Conservation (phyloP, 2,329 filamentous ascomycete species). For the Pseudogymnoascus sp. region DNA sequence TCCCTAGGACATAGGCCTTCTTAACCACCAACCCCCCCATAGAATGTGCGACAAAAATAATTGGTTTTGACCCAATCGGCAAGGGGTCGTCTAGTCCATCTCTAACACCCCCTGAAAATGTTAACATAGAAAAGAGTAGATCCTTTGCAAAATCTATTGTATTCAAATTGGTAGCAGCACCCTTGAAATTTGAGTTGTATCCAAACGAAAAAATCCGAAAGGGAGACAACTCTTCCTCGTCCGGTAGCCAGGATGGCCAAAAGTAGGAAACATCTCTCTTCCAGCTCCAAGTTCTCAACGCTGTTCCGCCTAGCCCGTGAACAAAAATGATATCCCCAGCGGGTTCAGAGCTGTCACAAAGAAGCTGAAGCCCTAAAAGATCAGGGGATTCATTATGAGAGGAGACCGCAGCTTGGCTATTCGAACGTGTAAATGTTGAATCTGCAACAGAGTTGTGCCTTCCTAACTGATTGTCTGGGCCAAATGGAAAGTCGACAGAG, state of each 20-base stretch:
- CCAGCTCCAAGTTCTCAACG: constrained; percentile 32
- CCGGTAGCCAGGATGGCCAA: constrained; percentile 33
- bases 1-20: constrained; percentile 29
- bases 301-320: constrained; percentile 35
- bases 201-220: constrained; percentile 32
- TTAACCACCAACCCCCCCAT: constrained; percentile 36
- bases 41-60: constrained; percentile 33
- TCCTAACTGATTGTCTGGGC: neutral
- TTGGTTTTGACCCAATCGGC: neutral
- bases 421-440: neutral
- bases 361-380: neutral
- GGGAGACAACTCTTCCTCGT: constrained; percentile 26
- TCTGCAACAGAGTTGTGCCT: neutral
- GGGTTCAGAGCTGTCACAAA: neutral
- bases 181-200: constrained; percentile 24
- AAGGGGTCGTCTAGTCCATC: neutral
- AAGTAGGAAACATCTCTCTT: constrained; percentile 24
- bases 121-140: constrained; percentile 22
- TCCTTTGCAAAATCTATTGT: constrained; percentile 27
- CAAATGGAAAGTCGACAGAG: neutral
- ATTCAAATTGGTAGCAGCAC: constrained; percentile 3
- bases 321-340: constrained; percentile 32
- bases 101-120: constrained; percentile 1
- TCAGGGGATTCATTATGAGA: neutral
- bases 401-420: neutral